These are phyloP conservation scores for Dryas octopetala DNA, from an alignment of 306 rosid genomes.

Conservation along the genomic window DNA sequence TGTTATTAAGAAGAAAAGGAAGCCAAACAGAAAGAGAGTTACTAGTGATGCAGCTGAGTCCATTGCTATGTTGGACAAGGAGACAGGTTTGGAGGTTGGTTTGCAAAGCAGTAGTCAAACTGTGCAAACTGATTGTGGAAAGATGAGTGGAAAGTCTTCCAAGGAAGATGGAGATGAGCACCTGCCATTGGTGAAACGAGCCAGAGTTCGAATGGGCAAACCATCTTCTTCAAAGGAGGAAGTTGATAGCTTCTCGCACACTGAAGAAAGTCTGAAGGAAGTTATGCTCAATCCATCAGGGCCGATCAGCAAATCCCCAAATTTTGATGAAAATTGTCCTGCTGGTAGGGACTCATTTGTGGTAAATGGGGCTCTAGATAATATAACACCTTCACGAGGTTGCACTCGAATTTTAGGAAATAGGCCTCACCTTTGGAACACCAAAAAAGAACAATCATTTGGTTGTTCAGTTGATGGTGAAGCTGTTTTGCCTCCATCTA, in stretches of 20 bases:
- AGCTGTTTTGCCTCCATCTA: conserved; percentile 93
- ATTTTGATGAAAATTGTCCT: conserved; percentile 43
- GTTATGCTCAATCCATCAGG: conserved; percentile 28
- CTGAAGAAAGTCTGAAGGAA: conserved; percentile 53
- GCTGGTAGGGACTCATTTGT: conserved; percentile 40
- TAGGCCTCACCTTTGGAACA: conserved; percentile 47
- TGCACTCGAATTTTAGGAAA: conserved; percentile 39
- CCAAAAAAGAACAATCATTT: conserved; percentile 64
- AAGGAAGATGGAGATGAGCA: conserved; percentile 94
- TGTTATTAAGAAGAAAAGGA: conserved; percentile 78
- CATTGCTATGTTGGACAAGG: conserved; percentile 44
- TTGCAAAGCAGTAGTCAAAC: conserved; percentile 44
- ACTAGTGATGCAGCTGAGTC: conserved; percentile 48
- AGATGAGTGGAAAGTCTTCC: conserved; percentile 42
- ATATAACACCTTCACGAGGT: conserved; percentile 44
- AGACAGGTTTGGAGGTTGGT: conserved; percentile 34
- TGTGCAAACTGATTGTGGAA: conserved; percentile 46
- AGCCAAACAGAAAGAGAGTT: conserved; percentile 71
- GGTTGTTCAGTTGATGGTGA: conserved; percentile 68
- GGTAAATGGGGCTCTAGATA: conserved; percentile 42
- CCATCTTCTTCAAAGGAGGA: conserved; percentile 56
- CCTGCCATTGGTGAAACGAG: conserved; percentile 88
- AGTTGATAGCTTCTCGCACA: conserved; percentile 33
- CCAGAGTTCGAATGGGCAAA: conserved; percentile 90
- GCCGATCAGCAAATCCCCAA: conserved; percentile 38